These are phyloP conservation scores for Candida bentonensis DNA, from an alignment of 805 yeast species.

Conservation along the genomic window DNA sequence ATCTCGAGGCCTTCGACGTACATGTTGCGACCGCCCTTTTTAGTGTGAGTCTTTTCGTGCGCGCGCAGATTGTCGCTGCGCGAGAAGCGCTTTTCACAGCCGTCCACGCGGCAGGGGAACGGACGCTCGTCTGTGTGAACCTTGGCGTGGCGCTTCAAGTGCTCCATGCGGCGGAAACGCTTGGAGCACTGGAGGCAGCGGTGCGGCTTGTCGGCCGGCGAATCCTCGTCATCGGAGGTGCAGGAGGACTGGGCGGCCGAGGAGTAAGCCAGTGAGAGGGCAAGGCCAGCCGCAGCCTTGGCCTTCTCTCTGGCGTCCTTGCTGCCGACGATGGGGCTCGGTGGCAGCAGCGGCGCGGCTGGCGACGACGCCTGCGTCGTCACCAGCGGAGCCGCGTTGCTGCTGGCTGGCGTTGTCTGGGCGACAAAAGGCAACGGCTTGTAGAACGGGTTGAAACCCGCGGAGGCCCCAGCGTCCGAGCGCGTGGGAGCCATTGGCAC, in stretches of 20 bases:
- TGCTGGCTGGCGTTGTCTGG: not conserved
- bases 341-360: constrained; percentile 4
- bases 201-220: constrained; percentile 18
- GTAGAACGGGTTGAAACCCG: constrained; percentile 23
- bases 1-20: constrained; percentile 24
- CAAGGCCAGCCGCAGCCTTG: constrained; percentile 1
- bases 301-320: not conserved
- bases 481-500: not conserved
- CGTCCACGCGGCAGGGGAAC: constrained; percentile 39
- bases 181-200: constrained; percentile 24
- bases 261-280: not conserved
- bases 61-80: constrained; percentile 72
- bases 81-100: constrained; percentile 51
- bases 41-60: constrained; percentile 55
- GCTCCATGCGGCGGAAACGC: constrained; percentile 28
- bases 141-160: constrained; percentile 41
- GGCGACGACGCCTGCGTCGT: constrained; percentile 4
- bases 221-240: not conserved
- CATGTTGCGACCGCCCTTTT: constrained; percentile 27
- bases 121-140: constrained; percentile 76
- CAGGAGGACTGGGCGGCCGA: not conserved
- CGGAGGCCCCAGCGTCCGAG: constrained; percentile 2
- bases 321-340: not conserved
- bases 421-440: constrained; percentile 15
- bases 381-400: constrained; percentile 3